Evolutionary conservation across 192 early-diverging fungal genomes (phyloP).

Genomic region (Coemansia sp.): DNA sequence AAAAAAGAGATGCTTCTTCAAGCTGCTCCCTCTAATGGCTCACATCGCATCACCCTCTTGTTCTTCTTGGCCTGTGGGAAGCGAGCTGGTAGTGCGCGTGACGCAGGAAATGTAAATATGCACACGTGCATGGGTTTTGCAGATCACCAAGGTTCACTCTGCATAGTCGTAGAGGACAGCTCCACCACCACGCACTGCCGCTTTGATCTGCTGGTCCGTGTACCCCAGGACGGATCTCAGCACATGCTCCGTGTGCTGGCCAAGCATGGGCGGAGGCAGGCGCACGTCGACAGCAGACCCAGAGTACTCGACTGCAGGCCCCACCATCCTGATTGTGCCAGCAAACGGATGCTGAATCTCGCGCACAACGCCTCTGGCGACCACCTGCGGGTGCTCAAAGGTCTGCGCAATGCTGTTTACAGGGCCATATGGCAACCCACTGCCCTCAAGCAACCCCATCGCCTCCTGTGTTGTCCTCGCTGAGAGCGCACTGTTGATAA

Average conservation of each 20-base stretch:
- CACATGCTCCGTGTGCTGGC: constrained; percentile 85
- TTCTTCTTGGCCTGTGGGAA: too few species aligned
- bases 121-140: neutral
- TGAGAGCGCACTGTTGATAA: constrained; percentile 57
- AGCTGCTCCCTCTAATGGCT: too few species aligned
- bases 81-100: neutral
- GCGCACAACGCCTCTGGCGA: constrained; percentile 68
- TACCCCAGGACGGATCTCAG: constrained; percentile 66
- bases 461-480: constrained; percentile 58
- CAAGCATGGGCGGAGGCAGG: constrained; percentile 75
- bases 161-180: constrained; percentile 21
- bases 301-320: constrained; percentile 74
- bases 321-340: constrained; percentile 74
- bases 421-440: constrained; percentile 80
- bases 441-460: constrained; percentile 61
- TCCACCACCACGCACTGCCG: constrained; percentile 22
- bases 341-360: constrained; percentile 78
- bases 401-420: constrained; percentile 76
- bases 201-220: constrained; percentile 54
- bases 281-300: constrained; percentile 62
- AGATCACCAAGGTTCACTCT: neutral
- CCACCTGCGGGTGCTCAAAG: constrained; percentile 71
- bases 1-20: neutral
- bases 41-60: too few species aligned
- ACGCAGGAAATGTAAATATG: neutral